Evolutionary conservation across 352 stramenopile genomes (phyloP), one percentile per base, ranked within the genome.

Genomic region (Globisporangium cystogenes): DNA sequence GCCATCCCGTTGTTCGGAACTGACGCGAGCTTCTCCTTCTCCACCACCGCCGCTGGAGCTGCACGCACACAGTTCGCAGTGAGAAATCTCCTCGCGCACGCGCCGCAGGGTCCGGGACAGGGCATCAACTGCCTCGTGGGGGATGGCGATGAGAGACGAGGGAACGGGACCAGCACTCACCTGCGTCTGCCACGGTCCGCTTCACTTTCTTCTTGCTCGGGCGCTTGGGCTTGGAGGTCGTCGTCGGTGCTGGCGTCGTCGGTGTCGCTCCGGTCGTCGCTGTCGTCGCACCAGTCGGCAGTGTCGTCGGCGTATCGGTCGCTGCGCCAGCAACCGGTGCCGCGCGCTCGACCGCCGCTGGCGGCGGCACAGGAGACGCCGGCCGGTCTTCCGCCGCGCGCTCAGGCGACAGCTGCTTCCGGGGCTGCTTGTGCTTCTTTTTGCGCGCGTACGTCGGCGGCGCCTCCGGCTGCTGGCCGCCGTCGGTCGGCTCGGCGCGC

Each of bases 381-480:
- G 39, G 18, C n/a, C 39, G 39, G n/a, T 44, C 39, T 7, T 44
- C 39, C 12, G 33, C 33, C 4, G 33, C 33, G 33, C 33, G 33
- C 33, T 39, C 33, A 2, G 33, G 33, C 12, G 33, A 39, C 33
- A 48, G 4, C 12, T 47, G 39, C 29, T 58, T 58, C 42, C 51
- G 51, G 5, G 4, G 15, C 48, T 10, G 53, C 23, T 61, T 60
- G 21, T 57, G 56, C 29, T 67, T 67, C 51, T 68, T 68, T 57
- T 64, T 64, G 20, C 56, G 55, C 47, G 37, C 31, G 27, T 47
- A 31, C 47, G 45, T 41, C n/a, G 31, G 20, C 23, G 29, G 42
- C 10, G 44, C 44, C 27, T 50, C 39, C 61, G 43, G 23, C 16
- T 51, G 43, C 33, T 37, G 44, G 8, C 29, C 29, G 29, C 29